Base-by-base conservation (phyloP, 176 grass and related monocot species). In the Puya raimondii region DNA sequence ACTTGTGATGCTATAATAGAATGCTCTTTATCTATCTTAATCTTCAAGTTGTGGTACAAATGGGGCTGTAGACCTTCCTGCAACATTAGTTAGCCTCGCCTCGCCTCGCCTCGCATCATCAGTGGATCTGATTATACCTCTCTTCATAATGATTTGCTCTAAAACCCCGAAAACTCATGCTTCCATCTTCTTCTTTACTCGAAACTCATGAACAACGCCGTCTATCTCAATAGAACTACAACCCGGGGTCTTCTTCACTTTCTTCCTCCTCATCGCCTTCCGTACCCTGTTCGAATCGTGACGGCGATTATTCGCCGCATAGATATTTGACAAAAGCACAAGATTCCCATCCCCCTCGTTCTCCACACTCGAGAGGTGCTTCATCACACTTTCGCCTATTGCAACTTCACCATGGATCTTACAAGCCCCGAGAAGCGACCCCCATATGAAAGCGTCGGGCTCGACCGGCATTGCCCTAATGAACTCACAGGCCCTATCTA, bases 131-230 rank as follows among this genome's bases (percentile, higher is more conserved):
- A 26, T 2, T 26, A 26, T 26, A 26, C 17, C 53, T 16, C 17
- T 12, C 11, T 8, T 56, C 53, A 56, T 56, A 56, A 15, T 3
- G 53, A 12, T 15, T 8, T 59, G 1, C 7, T 59, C 54, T 3
- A 16, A 20, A 21, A 61, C 52, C 20, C 22, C 33, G 64, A 66
- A 50, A 9, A 9, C 2, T 78, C 25, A 70, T 10, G 42, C 13
- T 47, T 63, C 22, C 23, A 56, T 59, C 75, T 78, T 78, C 49
- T 78, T 78, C 69, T 47, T 50, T 22, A 77, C 85, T 65, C 33
- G 71, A 70, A 96, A 96, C 65, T 91, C 88, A 15, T 88, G 85
- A 74, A 91, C 75, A n/a, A 86, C 63, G n/a, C 91, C 85, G 51
- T 91, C 80, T 54, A 91, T 77, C 57, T 91, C 88, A n/a, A 96